phyloP scores from a whole-genome alignment of 306 rosid species.

The Macrotyloma uniflorum region DNA sequence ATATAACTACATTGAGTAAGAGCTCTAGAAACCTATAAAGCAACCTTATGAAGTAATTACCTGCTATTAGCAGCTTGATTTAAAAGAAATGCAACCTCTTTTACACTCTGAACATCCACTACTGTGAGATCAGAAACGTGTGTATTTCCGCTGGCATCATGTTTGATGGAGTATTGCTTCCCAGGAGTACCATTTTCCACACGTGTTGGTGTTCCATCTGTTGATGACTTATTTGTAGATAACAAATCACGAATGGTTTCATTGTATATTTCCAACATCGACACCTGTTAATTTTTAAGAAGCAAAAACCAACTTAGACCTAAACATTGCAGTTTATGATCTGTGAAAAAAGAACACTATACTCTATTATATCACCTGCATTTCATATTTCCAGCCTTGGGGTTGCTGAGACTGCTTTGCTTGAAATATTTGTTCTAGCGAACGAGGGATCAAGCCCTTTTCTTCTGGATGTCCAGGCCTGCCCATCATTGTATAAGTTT shows the following conservation, averaged over 20 bases:
- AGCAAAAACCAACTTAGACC: conserved; percentile 30
- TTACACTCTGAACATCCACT: conserved; percentile 85
- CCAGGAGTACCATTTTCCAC: conserved; percentile 71
- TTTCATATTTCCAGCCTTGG: conserved; percentile 97
- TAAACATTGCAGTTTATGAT: neutral
- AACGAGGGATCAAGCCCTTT: conserved; percentile 94
- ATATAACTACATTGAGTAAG: neutral
- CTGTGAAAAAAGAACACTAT: neutral
- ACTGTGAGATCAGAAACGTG: conserved; percentile 89
- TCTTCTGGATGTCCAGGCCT: conserved; percentile 74
- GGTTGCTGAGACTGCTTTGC: conserved; percentile 74
- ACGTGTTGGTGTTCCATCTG: conserved; percentile 51
- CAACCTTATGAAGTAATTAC: conserved; percentile 45
- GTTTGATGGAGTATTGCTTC: conserved; percentile 90
- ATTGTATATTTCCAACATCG: conserved; percentile 97
- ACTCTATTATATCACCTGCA: conserved; percentile 74
- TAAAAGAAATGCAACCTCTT: conserved; percentile 86
- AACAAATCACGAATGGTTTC: conserved; percentile 91
- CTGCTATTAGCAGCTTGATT: conserved; percentile 92
- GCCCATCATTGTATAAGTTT: conserved; percentile 99
- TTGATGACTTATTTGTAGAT: conserved; percentile 59
- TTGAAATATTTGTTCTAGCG: conserved; percentile 89
- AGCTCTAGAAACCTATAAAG: conserved; percentile 20
- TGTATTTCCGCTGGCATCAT: conserved; percentile 79
- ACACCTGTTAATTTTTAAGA: conserved; percentile 56